Evolutionary conservation across 2,329 filamentous ascomycete species (phyloP), one percentile per base, ranked within the genome.

Genomic region (Dryadomyces quercivorus): DNA sequence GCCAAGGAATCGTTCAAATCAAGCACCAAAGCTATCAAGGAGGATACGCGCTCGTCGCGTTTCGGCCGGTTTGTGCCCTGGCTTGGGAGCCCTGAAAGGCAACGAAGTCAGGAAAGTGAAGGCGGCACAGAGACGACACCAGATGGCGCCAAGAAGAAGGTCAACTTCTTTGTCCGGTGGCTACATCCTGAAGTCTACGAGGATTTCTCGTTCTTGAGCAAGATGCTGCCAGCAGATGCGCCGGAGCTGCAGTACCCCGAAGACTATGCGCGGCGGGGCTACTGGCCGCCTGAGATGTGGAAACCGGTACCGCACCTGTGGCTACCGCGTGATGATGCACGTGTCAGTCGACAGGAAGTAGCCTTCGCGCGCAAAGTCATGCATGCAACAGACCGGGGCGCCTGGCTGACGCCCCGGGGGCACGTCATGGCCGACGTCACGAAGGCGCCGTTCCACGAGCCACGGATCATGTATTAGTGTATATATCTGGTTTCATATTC

Each of bases 321-420:
- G 88, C 82, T 93, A 31, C 87, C 88, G 1, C 75, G 78, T 53
- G 88, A 93, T 64, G 72, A 75, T 1, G 76, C 79, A 26, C 85
- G 86, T 22, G 77, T 92, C 42, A 85, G 80, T 56, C 72, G 72
- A 61, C 85, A 91, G 64, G 88, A 91, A 67, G 75, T 90, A 55
- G 72, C 74, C 44, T 79, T 88, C 60, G 84, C 82, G 0, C 73
- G 75, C 60, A 78, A 78, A 59, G 77, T 86, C 22, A 83, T 88
- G 45, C 75, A 78, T 5, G 87, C 88, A 60, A 84, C 82, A 0
- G 87, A 93, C 61, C 81, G 86, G 57, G 86, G 84, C 6, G 84
- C 84, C 15, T 78, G 71, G 58, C 66, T 93, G 55, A 76, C 88
- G 59, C 83, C 85, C 15, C 59, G 58, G 51, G 59, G 60, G 10